Evolutionary conservation across 495 filamentous ascomycete genomes (phyloP).

Genomic region (Neurospora sp.): DNA sequence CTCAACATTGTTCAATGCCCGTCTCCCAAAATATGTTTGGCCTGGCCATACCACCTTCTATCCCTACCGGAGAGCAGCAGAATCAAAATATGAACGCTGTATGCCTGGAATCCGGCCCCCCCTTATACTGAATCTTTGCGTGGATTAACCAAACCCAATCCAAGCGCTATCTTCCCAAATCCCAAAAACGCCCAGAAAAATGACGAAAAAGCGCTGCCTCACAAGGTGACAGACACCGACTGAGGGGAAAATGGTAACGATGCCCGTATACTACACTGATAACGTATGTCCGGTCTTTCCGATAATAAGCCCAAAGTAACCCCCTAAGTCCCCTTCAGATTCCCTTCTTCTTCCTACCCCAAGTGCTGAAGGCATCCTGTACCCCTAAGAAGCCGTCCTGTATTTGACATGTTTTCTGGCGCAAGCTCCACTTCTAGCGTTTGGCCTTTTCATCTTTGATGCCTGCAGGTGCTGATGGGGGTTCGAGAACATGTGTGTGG

Average conservation of each 20-base stretch:
- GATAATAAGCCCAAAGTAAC: not conserved
- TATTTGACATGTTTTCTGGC: not conserved
- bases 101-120: not conserved
- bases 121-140: not conserved
- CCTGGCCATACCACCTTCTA: not conserved
- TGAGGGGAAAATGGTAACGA: not conserved
- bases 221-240: not conserved
- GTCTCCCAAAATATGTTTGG: not conserved
- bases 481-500: conserved; percentile 46
- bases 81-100: not conserved
- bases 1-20: not conserved
- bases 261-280: not conserved
- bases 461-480: conserved; percentile 27
- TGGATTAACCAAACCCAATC: not conserved
- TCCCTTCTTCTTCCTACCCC: not conserved
- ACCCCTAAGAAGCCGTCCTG: not conserved
- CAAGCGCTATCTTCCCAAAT: not conserved
- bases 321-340: not conserved
- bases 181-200: not conserved
- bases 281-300: not conserved
- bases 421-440: not conserved
- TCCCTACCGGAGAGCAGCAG: not conserved
- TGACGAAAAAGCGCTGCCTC: not conserved
- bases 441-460: not conserved
- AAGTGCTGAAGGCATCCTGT: not conserved